phyloP scores from a whole-genome alignment of 2,329 filamentous ascomycete species.

The Epichloe festucae region DNA sequence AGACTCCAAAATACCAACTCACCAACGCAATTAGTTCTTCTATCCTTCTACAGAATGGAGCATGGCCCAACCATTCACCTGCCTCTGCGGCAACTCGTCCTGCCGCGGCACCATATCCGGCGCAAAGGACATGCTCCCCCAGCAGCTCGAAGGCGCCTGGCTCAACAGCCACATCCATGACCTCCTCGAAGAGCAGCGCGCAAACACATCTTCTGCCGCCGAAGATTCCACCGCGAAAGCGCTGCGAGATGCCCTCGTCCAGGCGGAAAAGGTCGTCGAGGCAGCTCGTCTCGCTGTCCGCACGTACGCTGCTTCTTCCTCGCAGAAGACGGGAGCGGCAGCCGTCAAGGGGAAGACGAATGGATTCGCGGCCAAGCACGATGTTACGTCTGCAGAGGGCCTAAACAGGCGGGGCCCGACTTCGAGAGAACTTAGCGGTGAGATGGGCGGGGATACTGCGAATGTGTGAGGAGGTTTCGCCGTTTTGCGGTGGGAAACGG shows the following conservation, averaged over 20 bases:
- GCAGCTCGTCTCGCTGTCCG: conserved; percentile 30
- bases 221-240: conserved; percentile 28
- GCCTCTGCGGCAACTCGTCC: conserved; percentile 41
- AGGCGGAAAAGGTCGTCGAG: conserved; percentile 35
- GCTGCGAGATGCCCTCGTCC: conserved; percentile 28
- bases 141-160: conserved; percentile 45
- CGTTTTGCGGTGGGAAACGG: not conserved
- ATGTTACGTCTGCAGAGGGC: conserved; percentile 6
- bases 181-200: conserved; percentile 28
- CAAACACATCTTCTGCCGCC: conserved; percentile 6
- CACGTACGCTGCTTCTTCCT: conserved; percentile 19
- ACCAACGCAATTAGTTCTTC: conserved; percentile 40
- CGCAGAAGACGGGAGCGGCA: not conserved
- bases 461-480: not conserved
- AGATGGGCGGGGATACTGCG: conserved; percentile 49
- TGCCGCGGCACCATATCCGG: conserved; percentile 52
- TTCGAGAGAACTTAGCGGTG: conserved; percentile 42
- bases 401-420: conserved; percentile 31
- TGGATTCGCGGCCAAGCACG: not conserved
- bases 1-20: not conserved
- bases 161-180: conserved; percentile 48
- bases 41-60: conserved; percentile 64
- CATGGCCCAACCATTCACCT: conserved; percentile 61
- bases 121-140: conserved; percentile 42
- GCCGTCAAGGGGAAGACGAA: conserved; percentile 9